Conservation (phyloP, 2,329 filamentous ascomycete species). For the Phialophora expanda region DNA sequence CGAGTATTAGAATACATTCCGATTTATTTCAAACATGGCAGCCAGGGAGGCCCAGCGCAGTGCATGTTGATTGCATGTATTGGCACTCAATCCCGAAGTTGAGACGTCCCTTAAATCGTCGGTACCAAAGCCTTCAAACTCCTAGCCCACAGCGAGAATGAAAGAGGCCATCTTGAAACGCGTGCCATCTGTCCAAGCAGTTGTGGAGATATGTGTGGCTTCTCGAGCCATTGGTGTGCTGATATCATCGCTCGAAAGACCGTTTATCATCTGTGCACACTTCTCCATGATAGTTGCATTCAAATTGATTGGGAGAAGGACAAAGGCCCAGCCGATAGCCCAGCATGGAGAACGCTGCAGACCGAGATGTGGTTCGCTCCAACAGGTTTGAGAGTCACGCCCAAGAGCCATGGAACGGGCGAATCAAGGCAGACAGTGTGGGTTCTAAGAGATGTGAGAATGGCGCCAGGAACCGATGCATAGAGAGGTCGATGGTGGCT, state of each 20-base stretch:
- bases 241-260: not conserved
- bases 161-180: not conserved
- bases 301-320: not conserved
- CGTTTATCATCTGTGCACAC: not conserved
- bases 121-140: not conserved
- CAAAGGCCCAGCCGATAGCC: not conserved
- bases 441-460: not conserved
- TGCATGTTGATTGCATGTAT: not conserved
- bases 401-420: not conserved
- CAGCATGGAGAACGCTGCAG: not conserved
- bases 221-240: not conserved
- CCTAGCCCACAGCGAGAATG: not conserved
- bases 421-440: not conserved
- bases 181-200: not conserved
- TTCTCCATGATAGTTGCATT: not conserved
- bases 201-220: not conserved
- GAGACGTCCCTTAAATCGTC: not conserved
- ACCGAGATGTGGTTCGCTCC: not conserved
- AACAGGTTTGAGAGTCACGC: not conserved
- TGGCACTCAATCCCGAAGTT: not conserved
- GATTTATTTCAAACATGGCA: not conserved
- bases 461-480: slow-evolving; percentile 8
- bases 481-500: not conserved
- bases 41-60: not conserved
- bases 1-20: not conserved